Base-by-base conservation (phyloP, 225 moss, liverwort and hornwort genomes). In the Physcomitrellopsis africana region DNA sequence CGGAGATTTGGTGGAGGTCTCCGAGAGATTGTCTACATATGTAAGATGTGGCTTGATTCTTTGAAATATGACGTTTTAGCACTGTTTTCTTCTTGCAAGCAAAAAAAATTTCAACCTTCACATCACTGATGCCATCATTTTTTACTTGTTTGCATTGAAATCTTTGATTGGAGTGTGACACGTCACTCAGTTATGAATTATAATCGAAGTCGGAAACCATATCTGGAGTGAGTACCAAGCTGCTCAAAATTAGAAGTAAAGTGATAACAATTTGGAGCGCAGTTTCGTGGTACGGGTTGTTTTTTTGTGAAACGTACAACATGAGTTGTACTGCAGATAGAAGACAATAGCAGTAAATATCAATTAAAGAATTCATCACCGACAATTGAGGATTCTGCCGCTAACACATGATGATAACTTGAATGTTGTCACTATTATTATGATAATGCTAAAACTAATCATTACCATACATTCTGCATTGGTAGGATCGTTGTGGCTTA, bases 141-240 rank as follows among this genome's bases (percentile, higher is more conserved):
- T 63, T 51, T 8, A 51, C 42, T 26, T 11, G 60, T n/a, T 24
- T 47, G 48, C 72, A 60, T n/a, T 32, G 13, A 13, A 48, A 44
- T 23, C 11, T 26, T 43, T 9, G 14, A 29, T 29, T 49, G 17
- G 20, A 58, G 26, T 57, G 16, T 24, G 17, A 15, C 26, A 47
- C 17, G 27, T 27, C 58, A 47, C 45, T 44, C 23, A 59, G 59
- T 22, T 44, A 11, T n/a, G 27, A 71, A 45, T 44, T 37, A 5
- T 16, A 59, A 72, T 19, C 3, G 9, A 32, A 9, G 23, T 17
- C 13, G 42, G 22, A 41, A 14, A 1, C 32, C 3, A 14, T 52
- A 11, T 23, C 19, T n/a, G 17, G 63, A 52, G 63, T 65, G 73
- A 42, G 24, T n/a, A 55, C 54, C 64, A 64, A 55, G 26, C 11